Conservation (phyloP, 148 eudicot species). For the Oxyria digyna region DNA sequence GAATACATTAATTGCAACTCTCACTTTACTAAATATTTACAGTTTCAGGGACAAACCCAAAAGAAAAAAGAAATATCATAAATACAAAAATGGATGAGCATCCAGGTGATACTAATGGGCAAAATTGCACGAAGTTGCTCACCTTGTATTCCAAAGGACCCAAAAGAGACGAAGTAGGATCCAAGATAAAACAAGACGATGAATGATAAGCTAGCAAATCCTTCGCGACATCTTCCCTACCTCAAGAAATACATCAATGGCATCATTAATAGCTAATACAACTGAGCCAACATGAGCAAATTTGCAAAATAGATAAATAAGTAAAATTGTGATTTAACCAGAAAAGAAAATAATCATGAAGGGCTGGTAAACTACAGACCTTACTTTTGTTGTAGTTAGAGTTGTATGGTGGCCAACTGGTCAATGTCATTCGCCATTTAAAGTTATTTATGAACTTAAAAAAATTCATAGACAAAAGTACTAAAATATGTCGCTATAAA, state of each 20-base stretch:
- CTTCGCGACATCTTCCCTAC: conserved; percentile 94
- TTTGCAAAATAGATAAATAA: conserved; percentile 24
- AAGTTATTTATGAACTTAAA: neutral
- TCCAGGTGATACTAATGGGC: neutral
- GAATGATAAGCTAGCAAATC: conserved; percentile 75
- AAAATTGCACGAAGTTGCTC: neutral
- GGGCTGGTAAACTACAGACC: neutral
- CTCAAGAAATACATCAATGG: conserved; percentile 91
- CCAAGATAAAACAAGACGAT: conserved; percentile 84
- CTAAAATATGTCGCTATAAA: neutral
- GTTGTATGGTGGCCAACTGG: neutral
- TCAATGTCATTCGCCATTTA: neutral
- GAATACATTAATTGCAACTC: neutral
- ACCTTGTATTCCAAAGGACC: conserved; percentile 51
- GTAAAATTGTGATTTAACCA: neutral
- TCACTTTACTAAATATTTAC: neutral
- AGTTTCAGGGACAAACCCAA: neutral
- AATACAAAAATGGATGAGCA: conserved; percentile 10
- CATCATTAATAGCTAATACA: conserved; percentile 91
- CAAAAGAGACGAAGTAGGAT: conserved; percentile 87
- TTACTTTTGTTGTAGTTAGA: neutral
- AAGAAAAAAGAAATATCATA: conserved; percentile 73
- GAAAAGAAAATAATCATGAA: neutral
- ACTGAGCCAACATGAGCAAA: conserved; percentile 86
- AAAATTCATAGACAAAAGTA: neutral